Base-by-base conservation (phyloP, 441 rosid genomes). In the Adansonia grandidieri region DNA sequence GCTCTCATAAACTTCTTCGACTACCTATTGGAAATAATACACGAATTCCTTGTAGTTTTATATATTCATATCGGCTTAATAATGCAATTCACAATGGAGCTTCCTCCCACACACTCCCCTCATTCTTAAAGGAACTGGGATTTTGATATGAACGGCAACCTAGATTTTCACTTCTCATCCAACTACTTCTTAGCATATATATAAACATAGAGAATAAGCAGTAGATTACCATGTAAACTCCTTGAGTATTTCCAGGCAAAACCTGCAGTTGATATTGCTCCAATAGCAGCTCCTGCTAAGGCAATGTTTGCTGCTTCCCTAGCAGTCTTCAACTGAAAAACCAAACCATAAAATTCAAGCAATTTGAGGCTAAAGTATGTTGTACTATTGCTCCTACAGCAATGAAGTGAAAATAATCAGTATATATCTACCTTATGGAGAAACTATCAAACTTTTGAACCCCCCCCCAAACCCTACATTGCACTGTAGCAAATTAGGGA, bases 211-310 rank as follows among this genome's bases (percentile, higher is more conserved):
- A 15, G 32, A 73, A 63, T 47, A 58, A 42, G 77, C 11, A 68
- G 80, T 1, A 63, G 8, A 73, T 11, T 86, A 95, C 99, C 99
- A 85, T 93, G 99, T 73, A 89, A 84, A 71, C 94, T 90, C 88
- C 79, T 90, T 1, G 98, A 95, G 82, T 95, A 93, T 78, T 90
- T 93, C 99, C 95, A 93, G 72, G 97, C 83, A 88, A 92, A 53
- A 79, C 86, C 95, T 20, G 94, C 99, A 80, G 96, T 91, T 17
- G 97, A 87, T 53, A 89, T 81, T 15, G 96, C 98, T 70, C 97
- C 99, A 65, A 93, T 80, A 48, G 84, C 82, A 82, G 89, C 79
- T 78, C 98, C 97, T 32, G 87, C 15, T 32, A 86, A 75, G 51
- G 88, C 93, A 72, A 84, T 85, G 0, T 77, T 78, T 37, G 77